Base-by-base conservation (phyloP, 1,139 yeast species). In the Diutina rugosa region DNA sequence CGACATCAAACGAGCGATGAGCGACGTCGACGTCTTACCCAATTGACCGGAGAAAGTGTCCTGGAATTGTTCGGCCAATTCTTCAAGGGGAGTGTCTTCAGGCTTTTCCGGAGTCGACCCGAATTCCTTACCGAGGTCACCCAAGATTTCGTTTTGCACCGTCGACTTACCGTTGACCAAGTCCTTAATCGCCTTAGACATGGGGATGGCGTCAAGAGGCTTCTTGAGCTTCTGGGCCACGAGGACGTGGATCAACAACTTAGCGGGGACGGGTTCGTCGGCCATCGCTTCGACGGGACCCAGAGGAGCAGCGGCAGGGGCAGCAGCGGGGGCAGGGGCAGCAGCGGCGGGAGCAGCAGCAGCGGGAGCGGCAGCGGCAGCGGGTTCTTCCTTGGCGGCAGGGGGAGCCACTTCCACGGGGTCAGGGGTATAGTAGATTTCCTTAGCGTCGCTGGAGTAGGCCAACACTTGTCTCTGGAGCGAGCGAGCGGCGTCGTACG, bases 31-130 rank as follows among this genome's bases (percentile, higher is more conserved):
- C 66, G 93, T 96, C 73, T 93, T 93, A 70, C 99, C 99, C 63
- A 93, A 81, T 63, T 82, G 81, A 62, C 99, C 99, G 62, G 74
- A 69, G 77, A 90, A 93, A 28, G 91, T 76, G 63, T 89, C 97
- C 73, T 93, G 97, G 82, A 93, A 89, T 67, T 82, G 85, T 68
- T 90, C 98, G 55, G 98, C 97, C 69, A 93, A 82, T 72, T 93
- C 99, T 67, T 84, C 90, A 66, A 93, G 81, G 62, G 99, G 98
- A 56, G 96, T 88, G 68, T 93, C 99, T 75, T 93, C 99, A 61
- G 99, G 98, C 74, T 93, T 93, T 74, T 93, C 99, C 54, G 99
- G 99, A 56, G 98, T 90, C 56, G 95, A 77, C 64, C 98, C 98
- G 67, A 93, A 93, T 74, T 93, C 99, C 73, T 93, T 93, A 69